Conservation (phyloP, 768 basidiomycete genomes). For the Pholiota molesta region DNA sequence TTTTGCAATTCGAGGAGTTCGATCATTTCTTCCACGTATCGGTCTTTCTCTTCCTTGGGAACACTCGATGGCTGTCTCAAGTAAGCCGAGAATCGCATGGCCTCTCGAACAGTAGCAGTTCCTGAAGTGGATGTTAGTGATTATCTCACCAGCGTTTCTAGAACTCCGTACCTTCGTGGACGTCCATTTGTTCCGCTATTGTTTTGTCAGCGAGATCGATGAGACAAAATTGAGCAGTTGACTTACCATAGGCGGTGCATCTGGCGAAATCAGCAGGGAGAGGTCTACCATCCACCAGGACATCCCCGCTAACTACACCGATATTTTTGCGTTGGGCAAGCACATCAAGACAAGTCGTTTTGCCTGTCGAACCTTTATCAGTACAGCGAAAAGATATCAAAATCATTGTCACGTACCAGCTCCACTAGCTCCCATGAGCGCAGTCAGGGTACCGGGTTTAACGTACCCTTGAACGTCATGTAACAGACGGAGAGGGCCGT, state of each 20-base stretch:
- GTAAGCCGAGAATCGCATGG: conserved; percentile 84
- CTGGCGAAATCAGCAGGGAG: conserved; percentile 55
- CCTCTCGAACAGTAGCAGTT: conserved; percentile 82
- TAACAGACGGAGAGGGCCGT: conserved; percentile 62
- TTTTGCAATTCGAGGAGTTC: conserved; percentile 85
- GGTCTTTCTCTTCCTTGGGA: conserved; percentile 72
- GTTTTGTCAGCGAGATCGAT: conserved; percentile 19
- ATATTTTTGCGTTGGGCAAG: conserved; percentile 74
- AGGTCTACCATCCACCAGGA: conserved; percentile 68
- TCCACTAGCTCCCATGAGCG: conserved; percentile 86
- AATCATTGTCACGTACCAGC: conserved; percentile 48
- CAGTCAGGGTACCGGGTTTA: conserved; percentile 86
- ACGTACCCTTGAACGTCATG: conserved; percentile 82
- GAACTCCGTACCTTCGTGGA: conserved; percentile 57
- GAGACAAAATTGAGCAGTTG: conserved; percentile 23
- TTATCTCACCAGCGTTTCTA: neutral
- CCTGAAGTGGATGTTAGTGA: conserved; percentile 26
- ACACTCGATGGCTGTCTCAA: conserved; percentile 75
- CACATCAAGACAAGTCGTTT: conserved; percentile 78
- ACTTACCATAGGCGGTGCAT: conserved; percentile 77
- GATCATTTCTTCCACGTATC: conserved; percentile 82
- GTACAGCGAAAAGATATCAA: conserved; percentile 4
- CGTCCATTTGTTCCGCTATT: conserved; percentile 81
- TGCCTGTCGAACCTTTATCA: conserved; percentile 42
- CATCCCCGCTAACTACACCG: conserved; percentile 64